Base-by-base conservation (phyloP, 257 asterid genomes). In the Penstemon davidsonii region DNA sequence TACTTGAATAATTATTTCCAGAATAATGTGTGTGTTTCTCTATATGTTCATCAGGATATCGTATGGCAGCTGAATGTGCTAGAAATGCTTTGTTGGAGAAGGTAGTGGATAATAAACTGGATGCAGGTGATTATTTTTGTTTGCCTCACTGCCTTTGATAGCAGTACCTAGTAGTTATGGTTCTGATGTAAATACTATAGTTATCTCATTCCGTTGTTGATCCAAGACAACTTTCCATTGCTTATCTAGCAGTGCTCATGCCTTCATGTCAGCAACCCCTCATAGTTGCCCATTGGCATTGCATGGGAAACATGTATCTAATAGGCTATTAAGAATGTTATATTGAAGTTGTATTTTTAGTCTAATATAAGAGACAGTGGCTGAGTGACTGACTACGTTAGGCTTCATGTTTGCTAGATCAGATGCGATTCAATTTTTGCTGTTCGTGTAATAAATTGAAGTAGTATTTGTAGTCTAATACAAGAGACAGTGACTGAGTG, bases 21-120 rank as follows among this genome's bases (percentile, higher is more conserved):
- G 36, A 52, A 33, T 68, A 47, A 7, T 11, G 57, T 8, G 39
- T 51, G 4, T 68, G 36, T 42, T 18, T 9, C 47, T 49, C 33
- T 52, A 13, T 43, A 7, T 73, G 38, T 74, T 49, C 15, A 45
- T 63, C 80, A 92, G 98, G 98, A 43, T 92, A 80, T 64, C 98
- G 97, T 15, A 82, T 87, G 97, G 98, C 97, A 11, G 80, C 91
- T 66, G 98, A 92, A 73, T 88, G 93, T 81, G 96, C 97, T 8
- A 84, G 91, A 70, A 77, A 77, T 68, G 95, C 96, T 41, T 80
- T 92, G 78, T 75, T 88, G 79, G 93, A 88, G 84, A 92, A 81
- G 80, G 98, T 80, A 6, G 84, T 88, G n/a, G 98, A 92, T 76
- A 90, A 92, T 60, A 92, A 88, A 80, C 81, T 73, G 55, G 96